These are phyloP conservation scores for Globisporangium abappressorium DNA, from an alignment of 352 stramenopile species.

Conservation along the genomic window DNA sequence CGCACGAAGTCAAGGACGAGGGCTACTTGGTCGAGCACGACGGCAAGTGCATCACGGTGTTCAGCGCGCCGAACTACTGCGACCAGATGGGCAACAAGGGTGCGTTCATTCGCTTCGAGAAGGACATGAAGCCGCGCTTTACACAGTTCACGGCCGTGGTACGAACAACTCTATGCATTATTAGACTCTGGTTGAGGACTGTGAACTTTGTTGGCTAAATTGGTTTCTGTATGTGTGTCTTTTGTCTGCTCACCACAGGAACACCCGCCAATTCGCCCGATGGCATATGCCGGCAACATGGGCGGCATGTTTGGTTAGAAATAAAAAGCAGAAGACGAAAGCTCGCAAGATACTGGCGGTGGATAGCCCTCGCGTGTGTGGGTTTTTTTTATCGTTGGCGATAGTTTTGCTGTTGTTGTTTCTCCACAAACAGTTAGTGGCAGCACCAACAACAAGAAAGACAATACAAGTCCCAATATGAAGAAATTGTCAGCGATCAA, in stretches of 20 bases:
- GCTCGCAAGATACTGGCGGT: not conserved
- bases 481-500: not conserved
- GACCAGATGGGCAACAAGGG: constrained; percentile 99
- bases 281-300: constrained; percentile 91
- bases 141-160: constrained; percentile 94
- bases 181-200: not conserved
- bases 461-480: not conserved
- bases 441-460: not conserved
- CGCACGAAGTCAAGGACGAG: constrained; percentile 99
- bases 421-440: not conserved
- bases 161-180: constrained; percentile 20
- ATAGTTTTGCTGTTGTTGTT: not conserved
- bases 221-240: constrained; percentile 1
- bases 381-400: not conserved
- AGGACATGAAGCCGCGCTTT: constrained; percentile 94
- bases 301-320: constrained; percentile 83
- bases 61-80: constrained; percentile 99
- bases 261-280: constrained; percentile 84
- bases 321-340: not conserved
- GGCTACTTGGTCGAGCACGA: constrained; percentile 99
- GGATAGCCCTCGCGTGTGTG: not conserved
- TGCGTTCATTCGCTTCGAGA: constrained; percentile 98
- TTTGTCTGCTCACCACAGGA: constrained; percentile 34
- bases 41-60: constrained; percentile 99
- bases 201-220: not conserved